Conservation (phyloP, 345 rosid species). For the Citrus cavaleriei region DNA sequence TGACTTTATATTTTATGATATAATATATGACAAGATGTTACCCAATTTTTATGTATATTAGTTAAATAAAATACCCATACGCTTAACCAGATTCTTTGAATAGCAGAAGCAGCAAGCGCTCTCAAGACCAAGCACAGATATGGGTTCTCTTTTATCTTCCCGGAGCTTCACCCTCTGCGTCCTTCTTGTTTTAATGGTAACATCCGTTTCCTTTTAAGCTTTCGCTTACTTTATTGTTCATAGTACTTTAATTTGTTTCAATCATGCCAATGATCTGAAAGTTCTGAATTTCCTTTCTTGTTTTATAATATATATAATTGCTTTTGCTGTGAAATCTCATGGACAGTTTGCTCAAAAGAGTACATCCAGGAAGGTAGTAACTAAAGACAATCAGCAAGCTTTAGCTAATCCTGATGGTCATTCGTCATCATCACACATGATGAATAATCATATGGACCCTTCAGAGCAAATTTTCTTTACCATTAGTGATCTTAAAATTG, state of each 20-base stretch:
- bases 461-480: slow-evolving; percentile 47
- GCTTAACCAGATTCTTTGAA: neutral
- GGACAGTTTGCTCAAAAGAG: slow-evolving; percentile 10
- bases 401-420: neutral
- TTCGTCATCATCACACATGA: neutral
- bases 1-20: neutral
- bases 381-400: neutral
- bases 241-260: neutral
- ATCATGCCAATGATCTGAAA: neutral
- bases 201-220: neutral
- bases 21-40: neutral
- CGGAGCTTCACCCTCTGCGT: neutral
- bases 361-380: slow-evolving; percentile 7
- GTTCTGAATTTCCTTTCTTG: neutral
- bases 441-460: slow-evolving; percentile 31
- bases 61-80: neutral
- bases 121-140: neutral
- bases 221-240: too few relatives aligned
- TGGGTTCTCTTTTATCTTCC: slow-evolving; percentile 8
- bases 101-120: neutral
- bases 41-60: neutral
- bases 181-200: slow-evolving; percentile 5
- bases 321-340: neutral
- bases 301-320: too few relatives aligned
- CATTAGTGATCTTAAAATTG: slow-evolving; percentile 37